Base-by-base conservation (phyloP, 768 basidiomycete species). In the Boletus eberwhitei region DNA sequence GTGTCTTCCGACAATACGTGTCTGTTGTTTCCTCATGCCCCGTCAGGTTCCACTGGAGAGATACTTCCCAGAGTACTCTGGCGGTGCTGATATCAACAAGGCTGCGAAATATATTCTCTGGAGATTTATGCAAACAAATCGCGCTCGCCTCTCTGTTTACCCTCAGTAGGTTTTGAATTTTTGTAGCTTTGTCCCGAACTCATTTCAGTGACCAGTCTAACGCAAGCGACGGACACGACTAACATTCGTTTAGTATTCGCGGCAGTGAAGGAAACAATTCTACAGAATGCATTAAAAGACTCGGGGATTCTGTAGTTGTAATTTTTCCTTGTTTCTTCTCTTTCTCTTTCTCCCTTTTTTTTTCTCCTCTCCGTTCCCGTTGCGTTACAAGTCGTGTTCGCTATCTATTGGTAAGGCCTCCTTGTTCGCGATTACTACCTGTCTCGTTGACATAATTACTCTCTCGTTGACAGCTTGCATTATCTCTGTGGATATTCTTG, bases 61-160 rank as follows among this genome's bases (percentile, higher is more conserved):
- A 40, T 88, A 87, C 68, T 94, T 93, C 70, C 84, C 90, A 5
- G 93, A 94, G 64, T 95, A 95, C 69, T 88, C 89, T 1, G 91
- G 91, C 32, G 92, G 92, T 5, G 71, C 85, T 4, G 90, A 95
- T 64, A 90, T 95, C 70, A 94, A 93, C 75, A 95, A 95, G 70
- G 93, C 92, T 2, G 92, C 93, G 0, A 93, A 94, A 62, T 96
- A 92, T 59, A 93, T 98, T 50, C 75, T 98, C 36, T 97, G 93
- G 94, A 76, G 89, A 64, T 98, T 96, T 63, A 94, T 93, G 79
- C 91, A 96, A 70, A 87, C 89, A 52, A 96, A 95, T 61, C 74
- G 88, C 21, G 90, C 90, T 50, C 71, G 86, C 48, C 72, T 95
- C 60, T 92, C 87, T 53, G 89, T 97, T 19, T 97, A 95, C 70